phyloP scores from a whole-genome alignment of 768 basidiomycete species.

The Tephrocybe sp. region DNA sequence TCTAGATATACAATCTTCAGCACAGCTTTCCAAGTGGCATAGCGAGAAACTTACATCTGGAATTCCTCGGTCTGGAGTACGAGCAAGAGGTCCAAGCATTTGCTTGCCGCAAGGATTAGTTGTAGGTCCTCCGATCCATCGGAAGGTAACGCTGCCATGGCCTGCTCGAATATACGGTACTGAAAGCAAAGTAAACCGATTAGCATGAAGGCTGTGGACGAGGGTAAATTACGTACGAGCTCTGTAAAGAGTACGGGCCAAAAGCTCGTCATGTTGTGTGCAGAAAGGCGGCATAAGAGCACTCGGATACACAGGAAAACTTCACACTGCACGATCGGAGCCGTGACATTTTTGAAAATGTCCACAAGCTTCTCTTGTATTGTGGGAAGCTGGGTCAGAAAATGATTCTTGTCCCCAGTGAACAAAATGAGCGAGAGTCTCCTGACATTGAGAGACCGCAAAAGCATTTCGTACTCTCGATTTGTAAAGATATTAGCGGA shows the following conservation, averaged over 20 bases:
- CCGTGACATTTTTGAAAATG: constrained; percentile 74
- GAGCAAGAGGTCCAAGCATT: constrained; percentile 91
- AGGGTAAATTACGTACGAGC: constrained; percentile 51
- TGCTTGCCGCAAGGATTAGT: constrained; percentile 85
- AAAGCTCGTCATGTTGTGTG: constrained; percentile 91
- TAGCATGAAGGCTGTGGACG: background rate
- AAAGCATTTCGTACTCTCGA: constrained; percentile 88
- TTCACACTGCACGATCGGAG: constrained; percentile 88
- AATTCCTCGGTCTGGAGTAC: constrained; percentile 96
- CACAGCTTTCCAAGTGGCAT: background rate
- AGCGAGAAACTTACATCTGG: constrained; percentile 68
- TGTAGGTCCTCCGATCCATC: constrained; percentile 87
- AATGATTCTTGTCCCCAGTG: constrained; percentile 88
- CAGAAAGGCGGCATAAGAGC: constrained; percentile 84
- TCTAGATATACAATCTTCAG: constrained; percentile 32
- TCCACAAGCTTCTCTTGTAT: constrained; percentile 99
- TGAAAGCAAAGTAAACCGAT: constrained; percentile 25
- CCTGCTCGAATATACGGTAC: constrained; percentile 90
- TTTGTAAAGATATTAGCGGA: constrained; percentile 97
- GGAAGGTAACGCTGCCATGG: constrained; percentile 64
- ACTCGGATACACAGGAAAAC: constrained; percentile 94
- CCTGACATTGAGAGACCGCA: constrained; percentile 83
- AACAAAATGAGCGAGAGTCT: constrained; percentile 87
- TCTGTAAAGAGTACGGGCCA: constrained; percentile 97
- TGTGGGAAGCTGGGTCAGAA: constrained; percentile 82